Conservation (phyloP, 345 rosid genomes). For the Passiflora organensis region DNA sequence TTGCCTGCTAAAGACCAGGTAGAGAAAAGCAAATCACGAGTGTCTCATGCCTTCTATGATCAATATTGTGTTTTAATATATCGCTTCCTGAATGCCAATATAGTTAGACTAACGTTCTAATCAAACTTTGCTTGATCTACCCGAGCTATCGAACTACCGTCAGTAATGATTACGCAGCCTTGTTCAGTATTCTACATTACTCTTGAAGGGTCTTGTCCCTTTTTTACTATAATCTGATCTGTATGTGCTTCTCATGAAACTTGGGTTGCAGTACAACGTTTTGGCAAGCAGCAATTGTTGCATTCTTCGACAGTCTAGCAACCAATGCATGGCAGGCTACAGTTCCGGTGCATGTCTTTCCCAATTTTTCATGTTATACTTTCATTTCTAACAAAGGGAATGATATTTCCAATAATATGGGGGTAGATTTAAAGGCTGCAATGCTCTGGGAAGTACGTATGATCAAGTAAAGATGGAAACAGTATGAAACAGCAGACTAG, state of each 20-base stretch:
- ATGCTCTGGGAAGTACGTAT: neutral
- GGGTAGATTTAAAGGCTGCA: neutral
- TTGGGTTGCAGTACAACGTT: constrained; percentile 50
- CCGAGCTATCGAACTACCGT: too few relatives aligned
- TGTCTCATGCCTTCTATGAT: neutral
- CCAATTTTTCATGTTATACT: neutral
- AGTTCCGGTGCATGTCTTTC: constrained; percentile 38
- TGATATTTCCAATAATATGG: too few relatives aligned
- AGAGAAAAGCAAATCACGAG: neutral
- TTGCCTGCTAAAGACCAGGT: constrained; percentile 58
- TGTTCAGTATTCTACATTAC: too few relatives aligned
- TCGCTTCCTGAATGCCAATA: too few relatives aligned
- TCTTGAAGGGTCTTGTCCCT: neutral
- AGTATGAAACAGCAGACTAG: neutral
- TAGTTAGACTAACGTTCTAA: too few relatives aligned
- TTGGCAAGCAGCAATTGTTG: constrained; percentile 60
- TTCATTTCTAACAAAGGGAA: too few relatives aligned
- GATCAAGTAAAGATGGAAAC: neutral
- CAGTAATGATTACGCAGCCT: too few relatives aligned
- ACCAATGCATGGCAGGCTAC: constrained; percentile 61
- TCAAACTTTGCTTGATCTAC: too few relatives aligned
- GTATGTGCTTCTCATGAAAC: neutral
- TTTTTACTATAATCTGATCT: neutral
- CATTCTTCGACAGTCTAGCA: constrained; percentile 67
- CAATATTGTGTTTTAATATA: too few relatives aligned